Evolutionary conservation across 192 early-diverging fungal species (phyloP).

Genomic region (Podila horticola): DNA sequence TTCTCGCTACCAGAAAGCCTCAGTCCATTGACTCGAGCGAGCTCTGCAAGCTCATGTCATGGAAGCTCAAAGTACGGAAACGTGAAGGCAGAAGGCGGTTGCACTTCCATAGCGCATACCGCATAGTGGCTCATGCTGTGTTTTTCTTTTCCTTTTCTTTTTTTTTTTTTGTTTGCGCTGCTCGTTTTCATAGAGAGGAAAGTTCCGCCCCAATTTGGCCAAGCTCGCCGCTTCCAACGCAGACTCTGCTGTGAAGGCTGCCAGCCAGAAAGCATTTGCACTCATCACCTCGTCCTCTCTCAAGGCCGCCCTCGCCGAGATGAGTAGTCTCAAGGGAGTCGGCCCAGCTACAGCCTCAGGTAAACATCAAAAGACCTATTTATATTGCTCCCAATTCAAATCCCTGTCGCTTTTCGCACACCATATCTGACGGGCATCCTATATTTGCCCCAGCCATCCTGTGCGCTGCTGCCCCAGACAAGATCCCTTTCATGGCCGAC

Average conservation of each 20-base stretch:
- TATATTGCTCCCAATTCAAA: too few relatives aligned
- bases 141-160: not conserved
- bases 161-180: not conserved
- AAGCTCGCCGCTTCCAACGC: constrained; percentile 26
- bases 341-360: constrained; percentile 47
- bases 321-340: constrained; percentile 45
- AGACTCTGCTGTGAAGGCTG: constrained; percentile 17
- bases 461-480: constrained; percentile 31
- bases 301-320: constrained; percentile 30
- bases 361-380: not conserved
- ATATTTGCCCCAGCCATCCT: constrained; percentile 14
- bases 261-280: constrained; percentile 24
- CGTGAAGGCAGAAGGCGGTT: not conserved
- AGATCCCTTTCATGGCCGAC: constrained; percentile 50
- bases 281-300: constrained; percentile 14
- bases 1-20: constrained; percentile 12
- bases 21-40: constrained; percentile 21
- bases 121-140: not conserved
- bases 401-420: not conserved
- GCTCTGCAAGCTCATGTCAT: constrained; percentile 37
- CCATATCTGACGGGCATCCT: too few relatives aligned
- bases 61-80: constrained; percentile 40
- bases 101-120: not conserved
- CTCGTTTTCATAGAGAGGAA: constrained; percentile 22
- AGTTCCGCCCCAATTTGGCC: constrained; percentile 37